These are phyloP conservation scores for Citeromyces siamensis DNA, from an alignment of 1,139 yeast species.

Conservation along the genomic window DNA sequence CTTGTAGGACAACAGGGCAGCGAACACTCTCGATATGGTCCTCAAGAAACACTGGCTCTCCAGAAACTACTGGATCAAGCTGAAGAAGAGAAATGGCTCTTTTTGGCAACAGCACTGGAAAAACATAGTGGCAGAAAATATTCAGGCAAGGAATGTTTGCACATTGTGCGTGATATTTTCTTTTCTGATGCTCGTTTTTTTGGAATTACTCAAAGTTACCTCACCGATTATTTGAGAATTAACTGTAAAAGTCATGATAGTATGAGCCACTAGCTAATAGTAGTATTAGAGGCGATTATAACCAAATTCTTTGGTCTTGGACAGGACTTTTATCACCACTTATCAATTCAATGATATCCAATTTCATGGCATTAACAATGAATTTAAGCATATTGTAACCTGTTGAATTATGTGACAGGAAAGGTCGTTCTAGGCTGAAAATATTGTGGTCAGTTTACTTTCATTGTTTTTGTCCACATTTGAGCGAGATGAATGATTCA, in stretches of 20 bases:
- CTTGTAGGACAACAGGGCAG: constrained; percentile 79
- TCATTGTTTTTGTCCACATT: too few species aligned
- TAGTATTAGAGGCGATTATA: too few species aligned
- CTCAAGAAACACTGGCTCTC: constrained; percentile 40
- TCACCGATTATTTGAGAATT: constrained; percentile 10
- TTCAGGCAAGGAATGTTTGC: constrained; percentile 43
- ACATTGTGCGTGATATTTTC: constrained; percentile 38
- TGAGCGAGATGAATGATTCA: too few species aligned
- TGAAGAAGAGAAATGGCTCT: constrained; percentile 62
- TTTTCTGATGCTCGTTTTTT: constrained; percentile 43
- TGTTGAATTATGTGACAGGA: too few species aligned
- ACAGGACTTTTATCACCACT: too few species aligned
- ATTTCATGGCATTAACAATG: too few species aligned
- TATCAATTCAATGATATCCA: too few species aligned
- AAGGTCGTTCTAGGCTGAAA: too few species aligned
- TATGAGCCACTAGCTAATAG: too few species aligned
- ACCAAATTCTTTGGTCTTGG: too few species aligned
- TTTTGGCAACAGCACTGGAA: constrained; percentile 46
- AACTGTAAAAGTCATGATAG: constrained; percentile 8
- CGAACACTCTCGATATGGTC: constrained; percentile 53
- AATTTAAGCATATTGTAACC: too few species aligned
- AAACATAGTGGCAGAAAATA: constrained; percentile 45
- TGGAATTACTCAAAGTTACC: constrained; percentile 34
- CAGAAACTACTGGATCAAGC: constrained; percentile 50
- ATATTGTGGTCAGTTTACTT: too few species aligned